phyloP scores from a whole-genome alignment of 257 asterid genomes.

The Verbascum thapsus region DNA sequence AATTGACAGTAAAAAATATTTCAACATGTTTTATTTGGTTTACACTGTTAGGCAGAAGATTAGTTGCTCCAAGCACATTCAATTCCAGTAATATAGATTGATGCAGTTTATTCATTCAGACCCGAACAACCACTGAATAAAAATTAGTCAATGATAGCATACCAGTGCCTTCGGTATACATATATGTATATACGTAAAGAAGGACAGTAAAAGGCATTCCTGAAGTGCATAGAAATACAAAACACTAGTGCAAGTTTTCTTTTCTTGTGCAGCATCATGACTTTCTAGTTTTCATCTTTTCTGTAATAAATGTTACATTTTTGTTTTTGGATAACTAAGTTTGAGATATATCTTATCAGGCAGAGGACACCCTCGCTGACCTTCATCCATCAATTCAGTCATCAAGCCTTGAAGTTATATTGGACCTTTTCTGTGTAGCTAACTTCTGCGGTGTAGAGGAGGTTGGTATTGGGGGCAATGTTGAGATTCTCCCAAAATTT shows the following conservation, averaged over 20 bases:
- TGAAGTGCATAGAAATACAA: slow-evolving; percentile 40
- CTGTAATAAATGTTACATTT: background rate
- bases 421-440: background rate
- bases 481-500: slow-evolving; percentile 8
- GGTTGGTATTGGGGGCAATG: background rate
- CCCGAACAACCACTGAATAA: background rate
- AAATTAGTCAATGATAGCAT: slow-evolving; percentile 12
- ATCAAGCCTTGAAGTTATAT: slow-evolving; percentile 12
- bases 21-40: background rate
- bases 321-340: background rate
- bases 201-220: slow-evolving; percentile 47
- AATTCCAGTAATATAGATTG: background rate
- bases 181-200: too few relatives aligned
- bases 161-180: too few relatives aligned
- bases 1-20: background rate
- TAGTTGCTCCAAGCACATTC: background rate
- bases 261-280: too few relatives aligned
- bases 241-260: too few relatives aligned
- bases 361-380: slow-evolving; percentile 15
- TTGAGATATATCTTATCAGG: slow-evolving; percentile 17
- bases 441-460: slow-evolving; percentile 18
- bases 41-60: background rate
- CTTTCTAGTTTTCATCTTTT: too few relatives aligned
- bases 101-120: too few relatives aligned
- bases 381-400: slow-evolving; percentile 5